A percentile compares a stretch with the other conserved stretches of the same genome.
These are phyloP conservation scores for Crithidia expoeki DNA, from an alignment of 208 protist genomes.

Conservation along the genomic window DNA sequence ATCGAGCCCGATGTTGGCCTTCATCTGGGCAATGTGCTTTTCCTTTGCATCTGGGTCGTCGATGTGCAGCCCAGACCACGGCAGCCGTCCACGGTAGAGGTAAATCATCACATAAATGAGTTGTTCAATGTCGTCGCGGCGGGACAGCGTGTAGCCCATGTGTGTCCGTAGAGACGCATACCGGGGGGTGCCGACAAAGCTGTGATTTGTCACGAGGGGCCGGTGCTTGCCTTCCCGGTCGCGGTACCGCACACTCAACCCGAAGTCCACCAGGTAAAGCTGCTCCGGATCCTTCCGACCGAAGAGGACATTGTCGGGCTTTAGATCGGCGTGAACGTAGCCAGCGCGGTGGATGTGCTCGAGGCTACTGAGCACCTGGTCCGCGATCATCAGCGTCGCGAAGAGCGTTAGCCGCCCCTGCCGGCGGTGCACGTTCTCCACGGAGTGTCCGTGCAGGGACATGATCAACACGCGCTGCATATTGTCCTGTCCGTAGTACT, in stretches of 20 bases:
- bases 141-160: slow-evolving; percentile 93
- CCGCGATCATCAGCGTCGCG: slow-evolving; percentile 98
- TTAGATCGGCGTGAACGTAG: slow-evolving; percentile 89
- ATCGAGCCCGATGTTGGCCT: slow-evolving; percentile 50
- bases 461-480: slow-evolving; percentile 99
- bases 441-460: slow-evolving; percentile 96
- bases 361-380: slow-evolving; percentile 94
- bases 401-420: slow-evolving; percentile 95
- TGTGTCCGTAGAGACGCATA: slow-evolving; percentile 98
- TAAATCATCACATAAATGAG: slow-evolving; percentile 97
- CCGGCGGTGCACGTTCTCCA: slow-evolving; percentile 93
- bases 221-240: slow-evolving; percentile 73
- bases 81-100: slow-evolving; percentile 96
- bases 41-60: slow-evolving; percentile 63
- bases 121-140: slow-evolving; percentile 89
- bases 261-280: slow-evolving; percentile 84
- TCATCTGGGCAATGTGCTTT: slow-evolving; percentile 57
- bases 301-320: slow-evolving; percentile 91
- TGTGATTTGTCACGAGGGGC: slow-evolving; percentile 64
- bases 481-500: slow-evolving; percentile 96
- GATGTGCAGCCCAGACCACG: slow-evolving; percentile 92
- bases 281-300: slow-evolving; percentile 56
- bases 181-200: slow-evolving; percentile 78
- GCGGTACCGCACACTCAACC: slow-evolving; percentile 71
- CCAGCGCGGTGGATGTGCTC: slow-evolving; percentile 93